Evolutionary conservation across 1,284 basidiomycete genomes (phyloP).

Genomic region (Bondarzewia mesenterica): DNA sequence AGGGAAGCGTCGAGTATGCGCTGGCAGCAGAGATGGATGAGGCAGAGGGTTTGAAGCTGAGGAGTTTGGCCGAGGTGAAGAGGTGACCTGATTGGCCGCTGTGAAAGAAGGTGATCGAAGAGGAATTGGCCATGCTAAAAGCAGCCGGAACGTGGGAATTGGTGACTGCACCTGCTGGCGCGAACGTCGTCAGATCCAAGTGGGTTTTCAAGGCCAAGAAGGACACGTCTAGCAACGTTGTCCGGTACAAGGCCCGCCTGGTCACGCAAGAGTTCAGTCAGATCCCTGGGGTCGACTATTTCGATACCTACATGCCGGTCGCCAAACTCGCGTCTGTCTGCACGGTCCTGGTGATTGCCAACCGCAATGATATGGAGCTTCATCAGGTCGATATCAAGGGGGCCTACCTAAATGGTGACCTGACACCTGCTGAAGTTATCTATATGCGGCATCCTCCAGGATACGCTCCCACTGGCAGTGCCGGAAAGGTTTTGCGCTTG

Average conservation of each 20-base stretch:
- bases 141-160: slow-evolving; percentile 19
- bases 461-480: slow-evolving; percentile 11
- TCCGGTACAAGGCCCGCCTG: slow-evolving; percentile 27
- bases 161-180: slow-evolving; percentile 13
- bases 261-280: slow-evolving; percentile 37
- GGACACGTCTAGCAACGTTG: slow-evolving; percentile 7
- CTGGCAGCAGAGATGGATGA: slow-evolving; percentile 9
- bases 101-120: slow-evolving; percentile 21
- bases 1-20: not conserved
- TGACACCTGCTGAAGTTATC: slow-evolving; percentile 21
- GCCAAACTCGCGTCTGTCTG: slow-evolving; percentile 25
- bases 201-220: slow-evolving; percentile 28
- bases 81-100: slow-evolving; percentile 13
- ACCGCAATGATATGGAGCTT: slow-evolving; percentile 23
- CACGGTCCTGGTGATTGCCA: slow-evolving; percentile 27
- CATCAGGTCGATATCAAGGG: slow-evolving; percentile 33
- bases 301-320: slow-evolving; percentile 32
- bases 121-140: slow-evolving; percentile 18
- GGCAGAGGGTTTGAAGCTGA: slow-evolving; percentile 11
- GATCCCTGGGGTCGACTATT: slow-evolving; percentile 29
- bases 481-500: slow-evolving; percentile 12
- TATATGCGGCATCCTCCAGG: slow-evolving; percentile 26
- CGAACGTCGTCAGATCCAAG: slow-evolving; percentile 18
- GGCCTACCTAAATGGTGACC: slow-evolving; percentile 30
- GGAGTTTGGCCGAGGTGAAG: slow-evolving; percentile 14